Percentiles rank a stretch among this genome's conserved stretches.
These are phyloP conservation scores for Russula vinacea DNA, from an alignment of 768 basidiomycete genomes.

Conservation along the genomic window DNA sequence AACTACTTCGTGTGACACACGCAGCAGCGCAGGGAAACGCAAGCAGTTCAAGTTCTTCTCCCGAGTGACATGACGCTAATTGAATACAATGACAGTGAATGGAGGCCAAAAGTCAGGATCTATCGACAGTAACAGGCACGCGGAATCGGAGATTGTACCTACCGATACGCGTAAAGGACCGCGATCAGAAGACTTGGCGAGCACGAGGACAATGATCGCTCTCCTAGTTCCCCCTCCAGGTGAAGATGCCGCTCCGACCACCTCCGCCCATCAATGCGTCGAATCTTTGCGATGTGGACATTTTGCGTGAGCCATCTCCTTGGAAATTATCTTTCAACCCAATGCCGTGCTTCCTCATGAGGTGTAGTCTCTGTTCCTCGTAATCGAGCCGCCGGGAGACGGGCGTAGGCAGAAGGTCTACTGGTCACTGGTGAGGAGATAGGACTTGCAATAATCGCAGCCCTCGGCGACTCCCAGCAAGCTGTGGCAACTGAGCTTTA, in stretches of 20 bases:
- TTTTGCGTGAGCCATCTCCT: constrained; percentile 65
- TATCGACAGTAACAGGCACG: constrained; percentile 13
- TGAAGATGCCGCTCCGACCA: constrained; percentile 81
- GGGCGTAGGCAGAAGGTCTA: constrained; percentile 27
- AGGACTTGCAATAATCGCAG: background rate
- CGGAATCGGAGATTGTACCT: constrained; percentile 37
- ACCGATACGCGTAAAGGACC: constrained; percentile 66
- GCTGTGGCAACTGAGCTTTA: too few relatives aligned
- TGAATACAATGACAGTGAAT: too few relatives aligned
- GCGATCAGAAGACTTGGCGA: constrained; percentile 30
- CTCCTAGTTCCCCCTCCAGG: constrained; percentile 91
- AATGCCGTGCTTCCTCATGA: constrained; percentile 90
- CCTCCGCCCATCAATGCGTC: constrained; percentile 82
- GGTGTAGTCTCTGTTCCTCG: constrained; percentile 84
- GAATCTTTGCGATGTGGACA: constrained; percentile 78
- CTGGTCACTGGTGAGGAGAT: constrained; percentile 17
- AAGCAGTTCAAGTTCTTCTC: constrained; percentile 97
- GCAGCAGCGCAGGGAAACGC: constrained; percentile 81
- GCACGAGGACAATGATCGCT: constrained; percentile 33
- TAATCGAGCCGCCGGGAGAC: too few relatives aligned
- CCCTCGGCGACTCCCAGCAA: too few relatives aligned
- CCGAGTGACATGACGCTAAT: constrained; percentile 84
- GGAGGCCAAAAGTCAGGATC: constrained; percentile 27
- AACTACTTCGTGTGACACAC: constrained; percentile 81
- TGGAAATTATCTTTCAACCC: constrained; percentile 81